Conservation (phyloP, 23 red algal species). For the Gracilaria vermiculophylla region DNA sequence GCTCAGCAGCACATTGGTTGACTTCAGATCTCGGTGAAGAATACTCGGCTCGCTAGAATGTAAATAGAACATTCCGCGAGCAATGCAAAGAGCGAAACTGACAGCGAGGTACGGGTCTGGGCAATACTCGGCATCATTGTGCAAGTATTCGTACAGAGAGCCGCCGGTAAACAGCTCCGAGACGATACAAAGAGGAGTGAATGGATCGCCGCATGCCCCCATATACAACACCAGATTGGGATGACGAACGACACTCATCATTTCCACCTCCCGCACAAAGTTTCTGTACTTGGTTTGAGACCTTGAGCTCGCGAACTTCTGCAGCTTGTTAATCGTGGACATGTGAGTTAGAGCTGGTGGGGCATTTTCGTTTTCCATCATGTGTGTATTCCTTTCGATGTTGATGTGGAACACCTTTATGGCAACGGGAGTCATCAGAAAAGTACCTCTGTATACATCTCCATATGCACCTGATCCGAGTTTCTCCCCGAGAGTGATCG, state of each 20-base stretch:
- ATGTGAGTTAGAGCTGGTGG: background rate
- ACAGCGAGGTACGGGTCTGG: slow-evolving; percentile 8
- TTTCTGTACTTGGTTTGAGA: slow-evolving; percentile 22
- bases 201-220: slow-evolving; percentile 50
- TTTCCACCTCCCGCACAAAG: slow-evolving; percentile 64
- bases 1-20: slow-evolving; percentile 71
- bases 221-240: slow-evolving; percentile 85
- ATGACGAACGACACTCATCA: slow-evolving; percentile 64
- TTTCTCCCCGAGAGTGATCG: slow-evolving; percentile 58
- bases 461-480: slow-evolving; percentile 81
- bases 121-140: slow-evolving; percentile 2
- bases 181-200: slow-evolving; percentile 82
- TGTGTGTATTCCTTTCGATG: background rate
- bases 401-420: slow-evolving; percentile 72
- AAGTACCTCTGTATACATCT: slow-evolving; percentile 68
- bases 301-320: slow-evolving; percentile 5
- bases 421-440: slow-evolving; percentile 78
- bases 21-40: slow-evolving; percentile 90
- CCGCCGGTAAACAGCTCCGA: slow-evolving; percentile 81
- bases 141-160: slow-evolving; percentile 73
- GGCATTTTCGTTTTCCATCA: background rate
- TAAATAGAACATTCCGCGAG: slow-evolving; percentile 82
- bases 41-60: slow-evolving; percentile 68
- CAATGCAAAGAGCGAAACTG: slow-evolving; percentile 49
- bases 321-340: slow-evolving; percentile 26